Base-by-base conservation (phyloP, 2,329 filamentous ascomycete genomes). In the Phialophora tarda region DNA sequence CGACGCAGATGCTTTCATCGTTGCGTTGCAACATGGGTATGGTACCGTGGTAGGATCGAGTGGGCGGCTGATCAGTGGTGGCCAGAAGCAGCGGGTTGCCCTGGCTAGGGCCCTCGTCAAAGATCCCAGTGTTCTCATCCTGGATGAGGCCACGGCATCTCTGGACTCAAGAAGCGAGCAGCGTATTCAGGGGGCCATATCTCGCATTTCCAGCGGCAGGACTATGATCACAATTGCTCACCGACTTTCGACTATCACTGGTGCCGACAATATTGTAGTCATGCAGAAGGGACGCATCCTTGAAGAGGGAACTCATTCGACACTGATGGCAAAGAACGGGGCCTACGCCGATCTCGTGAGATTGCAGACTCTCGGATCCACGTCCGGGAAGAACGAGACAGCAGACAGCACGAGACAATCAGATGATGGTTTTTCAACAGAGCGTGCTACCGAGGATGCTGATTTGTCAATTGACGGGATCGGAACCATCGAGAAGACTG, bases 51-150 rank as follows among this genome's bases (percentile, higher is more conserved):
- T 74, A n/a, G 75, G 76, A 2, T 91, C 96, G 77, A 87, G 91
- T 68, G 92, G 92, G 6, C 93, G 93, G 73, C 81, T 95, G 60
- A 82, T 96, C 17, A 93, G 90, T 63, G 92, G 92, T 75, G 92
- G 92, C 26, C 92, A 96, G 79, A 94, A 96, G 78, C 93, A 97
- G 78, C 90, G 93, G 69, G 94, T 97, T 73, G 91, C 92, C 4
- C 94, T 97, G 75, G 92, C 93, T 2, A 84, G 91, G 71, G 92
- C 92, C 21, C 86, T 96, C 62, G 90, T 96, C 26, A 92, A 89
- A 10, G 89, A 96, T 73, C 92, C 92, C 0, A 91, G 90, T 79
- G 83, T 97, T 74, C 84, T 97, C 1, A 73, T 78, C 21, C 68
- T 78, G 7, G 77, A 78, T 56, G 77, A 78, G 64, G 77, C 77